phyloP scores from a whole-genome alignment of 2,329 filamentous ascomycete species.

The Calonectria multiphialidica region DNA sequence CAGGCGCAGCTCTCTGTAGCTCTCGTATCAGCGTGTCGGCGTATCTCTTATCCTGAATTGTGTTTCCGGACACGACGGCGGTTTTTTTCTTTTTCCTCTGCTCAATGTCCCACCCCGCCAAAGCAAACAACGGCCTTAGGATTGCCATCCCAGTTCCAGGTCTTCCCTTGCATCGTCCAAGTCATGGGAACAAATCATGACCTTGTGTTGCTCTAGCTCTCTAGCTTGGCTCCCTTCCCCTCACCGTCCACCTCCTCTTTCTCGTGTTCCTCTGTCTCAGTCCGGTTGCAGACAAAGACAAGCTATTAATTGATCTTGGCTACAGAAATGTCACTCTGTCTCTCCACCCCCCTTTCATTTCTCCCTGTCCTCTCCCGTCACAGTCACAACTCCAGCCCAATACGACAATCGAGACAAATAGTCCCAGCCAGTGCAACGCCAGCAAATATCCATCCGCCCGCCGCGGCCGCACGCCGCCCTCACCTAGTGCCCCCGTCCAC shows the following conservation, averaged over 20 bases:
- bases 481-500: neutral
- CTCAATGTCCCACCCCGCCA: constrained; percentile 27
- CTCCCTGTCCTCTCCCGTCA: neutral
- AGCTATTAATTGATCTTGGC: neutral
- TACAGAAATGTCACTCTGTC: constrained; percentile 1
- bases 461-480: no score
- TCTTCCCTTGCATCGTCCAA: constrained; percentile 28
- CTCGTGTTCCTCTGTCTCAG: neutral
- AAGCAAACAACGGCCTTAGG: constrained; percentile 13
- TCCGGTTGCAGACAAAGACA: neutral
- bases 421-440: neutral
- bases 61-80: neutral
- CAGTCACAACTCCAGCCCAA: neutral
- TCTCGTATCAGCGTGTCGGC: no score
- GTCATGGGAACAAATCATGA: constrained; percentile 23
- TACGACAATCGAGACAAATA: neutral
- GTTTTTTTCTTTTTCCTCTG: constrained; percentile 9
- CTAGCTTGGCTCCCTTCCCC: neutral
- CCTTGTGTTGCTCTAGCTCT: constrained; percentile 4
- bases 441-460: neutral
- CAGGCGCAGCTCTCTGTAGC: no score
- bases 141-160: constrained; percentile 20
- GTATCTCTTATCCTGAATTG: neutral
- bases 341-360: neutral
- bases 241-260: neutral